Evolutionary conservation across 805 yeast species (phyloP).

Genomic region (Zygoascus ofunaensis): DNA sequence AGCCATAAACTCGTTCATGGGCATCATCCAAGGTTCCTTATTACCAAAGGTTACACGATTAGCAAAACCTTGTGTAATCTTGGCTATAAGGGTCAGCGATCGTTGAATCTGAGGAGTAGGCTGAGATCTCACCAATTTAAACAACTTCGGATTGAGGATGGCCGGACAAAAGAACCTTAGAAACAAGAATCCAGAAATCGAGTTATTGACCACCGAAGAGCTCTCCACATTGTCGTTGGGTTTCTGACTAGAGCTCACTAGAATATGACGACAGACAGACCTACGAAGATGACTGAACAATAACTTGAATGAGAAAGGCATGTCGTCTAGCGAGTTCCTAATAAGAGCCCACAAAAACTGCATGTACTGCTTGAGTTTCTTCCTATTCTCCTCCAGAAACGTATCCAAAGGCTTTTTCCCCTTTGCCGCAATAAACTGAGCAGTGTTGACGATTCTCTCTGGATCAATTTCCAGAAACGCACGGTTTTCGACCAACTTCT

Average conservation of each 20-base stretch:
- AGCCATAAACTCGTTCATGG: constrained; percentile 60
- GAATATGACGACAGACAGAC: constrained; percentile 31
- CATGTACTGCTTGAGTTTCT: constrained; percentile 41
- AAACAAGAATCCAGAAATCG: constrained; percentile 76
- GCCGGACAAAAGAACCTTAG: constrained; percentile 86
- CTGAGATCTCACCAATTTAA: constrained; percentile 60
- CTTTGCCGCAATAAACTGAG: constrained; percentile 16
- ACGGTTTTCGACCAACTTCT: constrained; percentile 41
- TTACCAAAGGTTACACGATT: constrained; percentile 66
- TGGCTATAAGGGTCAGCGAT: constrained; percentile 73
- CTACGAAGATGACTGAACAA: constrained; percentile 56
- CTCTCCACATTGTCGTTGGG: constrained; percentile 3
- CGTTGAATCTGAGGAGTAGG: constrained; percentile 66
- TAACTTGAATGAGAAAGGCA: constrained; percentile 57
- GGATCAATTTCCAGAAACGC: constrained; percentile 77
- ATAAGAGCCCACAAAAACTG: constrained; percentile 60
- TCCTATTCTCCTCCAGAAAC: constrained; percentile 40
- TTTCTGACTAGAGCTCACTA: not conserved
- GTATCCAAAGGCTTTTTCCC: constrained; percentile 25
- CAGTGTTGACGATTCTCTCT: constrained; percentile 32
- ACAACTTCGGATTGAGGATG: constrained; percentile 77
- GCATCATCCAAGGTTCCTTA: constrained; percentile 73
- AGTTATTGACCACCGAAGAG: constrained; percentile 42
- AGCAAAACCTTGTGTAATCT: constrained; percentile 63
- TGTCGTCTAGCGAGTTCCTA: constrained; percentile 56